Conservation (phyloP, 768 basidiomycete genomes). For the Xerocomus potaroensis region DNA sequence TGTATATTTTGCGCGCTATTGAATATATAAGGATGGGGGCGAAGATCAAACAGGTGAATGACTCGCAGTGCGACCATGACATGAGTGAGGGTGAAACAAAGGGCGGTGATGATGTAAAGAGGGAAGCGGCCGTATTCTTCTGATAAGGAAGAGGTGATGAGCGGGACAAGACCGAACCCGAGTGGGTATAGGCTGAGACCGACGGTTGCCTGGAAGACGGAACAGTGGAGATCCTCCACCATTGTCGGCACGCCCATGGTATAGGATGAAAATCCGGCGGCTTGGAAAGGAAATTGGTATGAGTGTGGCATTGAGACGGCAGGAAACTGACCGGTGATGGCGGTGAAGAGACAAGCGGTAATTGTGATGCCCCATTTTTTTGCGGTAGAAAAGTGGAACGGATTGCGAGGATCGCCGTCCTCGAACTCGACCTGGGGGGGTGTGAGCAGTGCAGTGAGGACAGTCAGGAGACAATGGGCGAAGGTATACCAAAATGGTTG, state of each 20-base stretch:
- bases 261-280: conserved; percentile 48
- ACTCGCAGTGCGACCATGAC: conserved; percentile 35
- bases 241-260: conserved; percentile 55
- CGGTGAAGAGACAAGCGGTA: conserved; percentile 32
- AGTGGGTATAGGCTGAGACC: conserved; percentile 52
- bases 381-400: conserved; percentile 33
- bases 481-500: conserved; percentile 12
- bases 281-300: conserved; percentile 26
- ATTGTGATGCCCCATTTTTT: conserved; percentile 43
- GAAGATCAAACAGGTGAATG: not conserved
- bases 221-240: conserved; percentile 43
- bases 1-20: conserved; percentile 44
- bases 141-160: conserved; percentile 64
- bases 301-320: not conserved
- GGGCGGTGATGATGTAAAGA: conserved; percentile 48
- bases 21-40: conserved; percentile 1
- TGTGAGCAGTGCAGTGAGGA: conserved; percentile 5
- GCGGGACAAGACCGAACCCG: conserved; percentile 60
- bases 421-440: conserved; percentile 38
- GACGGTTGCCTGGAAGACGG: conserved; percentile 42
- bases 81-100: conserved; percentile 50
- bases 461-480: not conserved
- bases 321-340: conserved; percentile 25
- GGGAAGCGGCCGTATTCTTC: conserved; percentile 69
- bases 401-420: conserved; percentile 36